Evolutionary conservation across 164 flowering plant species (phyloP).

Genomic region (Berberis thunbergii): DNA sequence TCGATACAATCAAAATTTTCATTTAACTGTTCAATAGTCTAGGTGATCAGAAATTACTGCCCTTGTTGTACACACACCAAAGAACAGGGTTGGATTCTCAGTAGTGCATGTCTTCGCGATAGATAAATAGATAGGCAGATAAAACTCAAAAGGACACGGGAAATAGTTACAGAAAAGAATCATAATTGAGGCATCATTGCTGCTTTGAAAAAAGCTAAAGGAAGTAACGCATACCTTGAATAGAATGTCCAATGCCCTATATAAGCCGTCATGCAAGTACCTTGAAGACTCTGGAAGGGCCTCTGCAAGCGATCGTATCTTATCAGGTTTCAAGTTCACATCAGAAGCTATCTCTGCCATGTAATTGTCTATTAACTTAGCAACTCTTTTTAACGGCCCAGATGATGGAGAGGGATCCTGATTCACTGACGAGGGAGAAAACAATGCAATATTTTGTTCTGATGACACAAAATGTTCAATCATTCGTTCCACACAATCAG

Average conservation of each 20-base stretch:
- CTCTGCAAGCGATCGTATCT: slow-evolving; percentile 61
- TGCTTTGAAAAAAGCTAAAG: background rate
- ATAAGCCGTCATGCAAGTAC: slow-evolving; percentile 81
- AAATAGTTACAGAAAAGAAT: background rate
- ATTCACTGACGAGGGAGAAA: slow-evolving; percentile 58
- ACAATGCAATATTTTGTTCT: slow-evolving; percentile 29
- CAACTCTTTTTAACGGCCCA: slow-evolving; percentile 48
- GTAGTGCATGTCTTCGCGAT: too few relatives aligned
- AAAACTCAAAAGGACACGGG: background rate
- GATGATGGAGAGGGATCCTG: slow-evolving; percentile 49
- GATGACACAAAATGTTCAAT: slow-evolving; percentile 53
- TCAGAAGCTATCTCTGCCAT: slow-evolving; percentile 93
- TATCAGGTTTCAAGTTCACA: slow-evolving; percentile 73
- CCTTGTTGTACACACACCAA: too few relatives aligned
- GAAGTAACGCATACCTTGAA: slow-evolving; percentile 51
- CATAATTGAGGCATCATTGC: background rate
- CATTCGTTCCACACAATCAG: slow-evolving; percentile 69
- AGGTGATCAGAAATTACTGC: too few relatives aligned
- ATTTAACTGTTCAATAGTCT: too few relatives aligned
- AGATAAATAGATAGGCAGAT: background rate
- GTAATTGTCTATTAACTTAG: slow-evolving; percentile 67
- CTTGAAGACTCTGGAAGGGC: slow-evolving; percentile 82
- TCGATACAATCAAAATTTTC: too few relatives aligned
- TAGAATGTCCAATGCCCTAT: slow-evolving; percentile 91
- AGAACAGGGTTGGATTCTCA: too few relatives aligned